These are phyloP conservation scores for Stellera chamaejasme DNA, from an alignment of 345 rosid genomes.

Conservation along the genomic window DNA sequence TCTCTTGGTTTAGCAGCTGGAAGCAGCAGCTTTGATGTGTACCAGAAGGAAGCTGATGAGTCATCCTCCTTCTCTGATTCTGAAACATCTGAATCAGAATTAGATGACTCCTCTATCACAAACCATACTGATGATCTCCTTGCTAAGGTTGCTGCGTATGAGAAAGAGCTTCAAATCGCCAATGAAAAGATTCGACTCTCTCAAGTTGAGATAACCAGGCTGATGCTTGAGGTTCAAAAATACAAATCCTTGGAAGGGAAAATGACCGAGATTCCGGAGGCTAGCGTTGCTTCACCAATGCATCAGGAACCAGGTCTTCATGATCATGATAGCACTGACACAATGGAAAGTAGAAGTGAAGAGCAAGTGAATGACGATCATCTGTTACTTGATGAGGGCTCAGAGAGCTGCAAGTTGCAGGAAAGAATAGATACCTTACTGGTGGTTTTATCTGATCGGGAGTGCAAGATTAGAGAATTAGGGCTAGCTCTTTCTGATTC, in stretches of 20 bases:
- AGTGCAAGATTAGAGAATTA: no score
- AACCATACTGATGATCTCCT: constrained; percentile 32
- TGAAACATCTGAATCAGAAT: constrained; percentile 28
- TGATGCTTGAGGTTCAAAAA: constrained; percentile 39
- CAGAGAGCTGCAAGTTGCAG: no score
- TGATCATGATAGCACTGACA: constrained; percentile 13
- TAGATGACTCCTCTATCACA: constrained; percentile 55
- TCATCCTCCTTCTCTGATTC: constrained; percentile 57
- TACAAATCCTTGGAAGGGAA: constrained; percentile 17
- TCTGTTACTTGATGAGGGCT: no score
- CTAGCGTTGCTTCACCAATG: constrained; percentile 15
- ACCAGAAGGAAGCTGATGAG: no score
- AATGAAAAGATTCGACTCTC: constrained; percentile 38
- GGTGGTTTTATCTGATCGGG: no score
- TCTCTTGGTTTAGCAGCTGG: constrained; percentile 49
- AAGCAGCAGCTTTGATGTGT: constrained; percentile 34
- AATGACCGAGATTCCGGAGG: constrained; percentile 15
- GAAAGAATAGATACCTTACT: no score
- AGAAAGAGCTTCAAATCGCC: constrained; percentile 46
- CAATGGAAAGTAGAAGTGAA: constrained; percentile 17
- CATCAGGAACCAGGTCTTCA: constrained; percentile 11
- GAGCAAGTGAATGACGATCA: constrained; percentile 17
- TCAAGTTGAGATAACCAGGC: constrained; percentile 31
- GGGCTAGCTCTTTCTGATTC: no score
- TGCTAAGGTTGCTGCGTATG: constrained; percentile 30